These are phyloP conservation scores for Saccharomycopsis sp. DNA, from an alignment of 805 yeast genomes.

Conservation along the genomic window DNA sequence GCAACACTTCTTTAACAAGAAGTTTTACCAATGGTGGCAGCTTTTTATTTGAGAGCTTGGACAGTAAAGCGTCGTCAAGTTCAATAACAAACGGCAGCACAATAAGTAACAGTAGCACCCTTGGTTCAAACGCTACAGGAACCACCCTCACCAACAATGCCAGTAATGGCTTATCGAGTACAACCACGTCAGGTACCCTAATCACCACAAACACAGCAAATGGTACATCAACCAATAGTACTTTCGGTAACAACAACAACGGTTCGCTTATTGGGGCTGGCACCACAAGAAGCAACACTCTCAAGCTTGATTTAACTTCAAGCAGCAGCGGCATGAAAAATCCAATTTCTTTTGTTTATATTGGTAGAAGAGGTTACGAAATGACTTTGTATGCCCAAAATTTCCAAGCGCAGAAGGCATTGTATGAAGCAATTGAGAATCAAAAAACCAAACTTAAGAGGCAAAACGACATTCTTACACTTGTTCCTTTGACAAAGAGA, in stretches of 20 bases:
- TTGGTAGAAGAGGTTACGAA: slow-evolving; percentile 21
- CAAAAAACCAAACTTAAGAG: slow-evolving; percentile 71
- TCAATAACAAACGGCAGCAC: neutral
- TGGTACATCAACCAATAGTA: slow-evolving; percentile 4
- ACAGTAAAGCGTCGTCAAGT: neutral
- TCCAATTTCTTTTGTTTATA: slow-evolving; percentile 19
- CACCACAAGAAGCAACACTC: slow-evolving; percentile 15
- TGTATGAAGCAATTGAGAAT: slow-evolving; percentile 66
- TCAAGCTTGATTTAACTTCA: slow-evolving; percentile 8
- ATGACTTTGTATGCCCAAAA: slow-evolving; percentile 19
- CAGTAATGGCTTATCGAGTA: neutral
- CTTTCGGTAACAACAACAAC: slow-evolving; percentile 3
- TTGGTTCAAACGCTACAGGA: neutral
- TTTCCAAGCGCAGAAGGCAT: slow-evolving; percentile 54
- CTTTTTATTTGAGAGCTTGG: neutral
- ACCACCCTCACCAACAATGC: slow-evolving; percentile 2
- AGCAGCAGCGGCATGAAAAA: slow-evolving; percentile 1
- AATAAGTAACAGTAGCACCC: too few species aligned
- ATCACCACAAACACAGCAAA: neutral
- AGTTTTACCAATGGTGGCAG: neutral
- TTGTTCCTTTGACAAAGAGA: slow-evolving; percentile 64
- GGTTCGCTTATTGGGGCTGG: slow-evolving; percentile 8
- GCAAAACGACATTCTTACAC: slow-evolving; percentile 70
- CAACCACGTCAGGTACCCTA: neutral
- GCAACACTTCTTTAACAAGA: neutral